Evolutionary conservation across 2,329 filamentous ascomycete genomes (phyloP), one percentile per base, ranked within the genome.

Genomic region (Didymella glomerata): DNA sequence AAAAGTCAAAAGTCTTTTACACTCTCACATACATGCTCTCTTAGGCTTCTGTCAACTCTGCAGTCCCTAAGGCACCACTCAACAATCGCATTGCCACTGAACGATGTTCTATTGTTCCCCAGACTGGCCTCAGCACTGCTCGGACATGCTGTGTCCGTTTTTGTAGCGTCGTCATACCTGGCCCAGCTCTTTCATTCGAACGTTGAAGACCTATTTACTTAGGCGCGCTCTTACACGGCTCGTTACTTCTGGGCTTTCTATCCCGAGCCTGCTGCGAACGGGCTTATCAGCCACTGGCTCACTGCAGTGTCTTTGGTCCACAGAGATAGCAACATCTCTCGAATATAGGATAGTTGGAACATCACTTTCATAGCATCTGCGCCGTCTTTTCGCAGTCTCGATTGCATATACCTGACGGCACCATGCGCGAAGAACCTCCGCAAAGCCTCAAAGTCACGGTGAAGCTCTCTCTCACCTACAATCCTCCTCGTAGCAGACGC

Each of bases 381-480:
- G 11, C 20, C 18, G n/a, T 14, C 10, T 16, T 16, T 38, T 30
- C 8, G 7, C 25, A 40, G 8, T 11, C 14, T 52, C 24, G 25
- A 20, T 24, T 32, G 7, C 18, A 16, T 16, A 11, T 11, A 34
- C 28, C 18, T 4, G n/a, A 20, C 20, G 27, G 11, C 2, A 16
- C 4, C 27, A 1, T n/a, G n/a, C 6, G 11, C 34, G n/a, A 5
- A 28, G 32, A 41, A n/a, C 32, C 14, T 20, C 16, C 14, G 14
- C 16, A 13, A 22, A 13, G 18, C 10, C 30, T n/a, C 9, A 7
- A 2, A 25, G 18, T 32, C n/a, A 9, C n/a, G 18, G 16, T 44
- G 9, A 14, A 30, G 30, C 41, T 42, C 57, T 48, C 46, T 54
- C 32, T 48, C 42, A 46, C 36, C 34, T 54, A 18, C n/a, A 25